A percentile compares a stretch with the other conserved stretches of the same genome.
These are phyloP conservation scores for Colletotrichum sp. DNA, from an alignment of 2,329 filamentous ascomycete species.

Conservation along the genomic window DNA sequence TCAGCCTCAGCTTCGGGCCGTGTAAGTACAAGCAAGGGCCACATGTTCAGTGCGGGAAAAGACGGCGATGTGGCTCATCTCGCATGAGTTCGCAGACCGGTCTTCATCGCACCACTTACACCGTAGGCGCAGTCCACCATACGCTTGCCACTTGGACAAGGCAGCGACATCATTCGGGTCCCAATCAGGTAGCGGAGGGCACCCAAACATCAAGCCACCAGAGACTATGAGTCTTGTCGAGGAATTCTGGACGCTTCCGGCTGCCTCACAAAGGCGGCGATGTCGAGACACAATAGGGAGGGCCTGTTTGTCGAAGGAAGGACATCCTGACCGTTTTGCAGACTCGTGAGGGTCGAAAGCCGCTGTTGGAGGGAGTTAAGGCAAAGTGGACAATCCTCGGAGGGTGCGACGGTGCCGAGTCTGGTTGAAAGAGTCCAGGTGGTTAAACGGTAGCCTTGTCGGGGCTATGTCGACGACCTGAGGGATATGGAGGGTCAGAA, in stretches of 20 bases:
- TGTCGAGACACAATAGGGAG: neutral
- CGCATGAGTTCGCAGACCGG: neutral
- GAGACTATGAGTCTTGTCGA: neutral
- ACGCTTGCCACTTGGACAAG: neutral
- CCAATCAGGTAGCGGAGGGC: neutral
- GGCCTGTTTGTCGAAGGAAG: neutral
- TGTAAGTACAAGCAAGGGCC: neutral
- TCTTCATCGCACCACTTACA: neutral
- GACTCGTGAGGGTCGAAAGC: neutral
- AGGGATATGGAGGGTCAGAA: neutral
- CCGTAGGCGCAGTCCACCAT: neutral
- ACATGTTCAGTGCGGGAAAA: neutral
- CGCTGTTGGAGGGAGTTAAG: neutral
- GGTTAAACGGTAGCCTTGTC: neutral
- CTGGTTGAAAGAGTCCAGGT: neutral
- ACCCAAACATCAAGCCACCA: neutral
- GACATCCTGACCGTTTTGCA: neutral
- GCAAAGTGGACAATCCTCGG: neutral
- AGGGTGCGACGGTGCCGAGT: neutral
- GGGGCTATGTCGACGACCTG: neutral
- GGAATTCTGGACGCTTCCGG: neutral
- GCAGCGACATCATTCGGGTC: neutral
- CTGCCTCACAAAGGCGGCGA: neutral
- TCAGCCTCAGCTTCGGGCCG: neutral
- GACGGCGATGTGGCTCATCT: neutral